These are phyloP conservation scores for Jaltomata sinuosa DNA, from an alignment of 257 asterid species.

Conservation along the genomic window DNA sequence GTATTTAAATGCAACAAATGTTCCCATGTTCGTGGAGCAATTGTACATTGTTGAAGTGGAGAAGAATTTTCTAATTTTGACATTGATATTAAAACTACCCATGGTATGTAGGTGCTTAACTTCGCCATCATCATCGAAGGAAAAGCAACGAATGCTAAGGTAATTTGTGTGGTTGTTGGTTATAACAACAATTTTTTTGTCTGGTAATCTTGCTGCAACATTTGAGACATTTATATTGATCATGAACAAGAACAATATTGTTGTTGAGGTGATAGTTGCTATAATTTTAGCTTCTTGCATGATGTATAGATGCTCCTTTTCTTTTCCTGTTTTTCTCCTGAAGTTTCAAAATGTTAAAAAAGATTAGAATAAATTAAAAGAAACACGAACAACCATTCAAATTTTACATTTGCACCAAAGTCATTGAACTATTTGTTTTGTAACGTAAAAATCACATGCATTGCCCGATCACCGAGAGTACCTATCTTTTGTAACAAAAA, in stretches of 20 bases:
- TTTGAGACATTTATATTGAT: background rate
- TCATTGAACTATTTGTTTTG: no score
- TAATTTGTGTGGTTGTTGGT: conserved; percentile 60
- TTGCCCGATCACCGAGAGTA: no score
- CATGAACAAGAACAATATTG: background rate
- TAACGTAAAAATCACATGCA: no score
- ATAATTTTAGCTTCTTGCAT: background rate
- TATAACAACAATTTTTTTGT: conserved; percentile 10
- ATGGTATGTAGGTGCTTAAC: conserved; percentile 34
- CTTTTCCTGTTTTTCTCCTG: background rate
- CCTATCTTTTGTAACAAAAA: no score
- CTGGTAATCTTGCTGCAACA: background rate
- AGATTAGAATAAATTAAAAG: no score
- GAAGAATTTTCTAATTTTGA: conserved; percentile 10
- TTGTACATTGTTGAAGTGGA: conserved; percentile 44
- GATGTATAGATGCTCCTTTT: background rate
- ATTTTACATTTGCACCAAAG: no score
- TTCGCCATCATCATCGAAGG: conserved; percentile 21
- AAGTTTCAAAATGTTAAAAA: background rate
- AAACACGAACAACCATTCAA: no score
- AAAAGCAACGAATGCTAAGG: conserved; percentile 55
- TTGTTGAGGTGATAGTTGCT: background rate
- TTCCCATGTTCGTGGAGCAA: conserved; percentile 83
- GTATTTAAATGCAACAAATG: conserved; percentile 39
- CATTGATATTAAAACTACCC: conserved; percentile 23